phyloP scores from a whole-genome alignment of 208 protist genomes.

The Trypanosoma grayi region DNA sequence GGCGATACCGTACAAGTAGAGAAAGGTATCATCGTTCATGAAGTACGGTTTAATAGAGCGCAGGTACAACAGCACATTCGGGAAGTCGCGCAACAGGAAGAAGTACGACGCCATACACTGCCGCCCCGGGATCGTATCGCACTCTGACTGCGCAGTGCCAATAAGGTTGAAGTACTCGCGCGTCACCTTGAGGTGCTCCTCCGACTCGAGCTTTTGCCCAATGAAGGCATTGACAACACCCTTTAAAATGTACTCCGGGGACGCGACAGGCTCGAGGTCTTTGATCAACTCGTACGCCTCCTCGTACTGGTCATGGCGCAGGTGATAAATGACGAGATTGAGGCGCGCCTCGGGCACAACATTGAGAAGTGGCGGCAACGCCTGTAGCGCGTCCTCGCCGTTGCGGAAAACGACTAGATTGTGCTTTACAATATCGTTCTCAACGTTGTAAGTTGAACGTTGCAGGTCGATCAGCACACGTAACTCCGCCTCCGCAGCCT shows the following conservation, averaged over 20 bases:
- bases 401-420: conserved; percentile 97
- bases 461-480: conserved; percentile 90
- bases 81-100: conserved; percentile 94
- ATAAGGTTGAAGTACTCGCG: conserved; percentile 97
- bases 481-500: conserved; percentile 91
- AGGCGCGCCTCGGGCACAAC: conserved; percentile 95
- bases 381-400: conserved; percentile 95
- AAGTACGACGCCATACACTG: conserved; percentile 98
- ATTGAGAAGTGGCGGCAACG: conserved; percentile 92
- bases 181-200: conserved; percentile 92
- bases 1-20: conserved; percentile 92
- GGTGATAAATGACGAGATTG: conserved; percentile 96
- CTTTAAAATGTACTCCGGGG: conserved; percentile 96
- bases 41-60: conserved; percentile 96
- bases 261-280: conserved; percentile 89
- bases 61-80: conserved; percentile 96
- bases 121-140: conserved; percentile 96
- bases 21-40: conserved; percentile 92
- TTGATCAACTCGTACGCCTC: conserved; percentile 96
- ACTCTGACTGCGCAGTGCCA: conserved; percentile 92
- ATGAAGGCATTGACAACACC: conserved; percentile 92
- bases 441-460: conserved; percentile 85
- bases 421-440: conserved; percentile 95
- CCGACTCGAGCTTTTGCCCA: conserved; percentile 87
- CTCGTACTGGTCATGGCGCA: conserved; percentile 92